phyloP scores from a whole-genome alignment of 345 rosid species.

The Theobroma cacao region DNA sequence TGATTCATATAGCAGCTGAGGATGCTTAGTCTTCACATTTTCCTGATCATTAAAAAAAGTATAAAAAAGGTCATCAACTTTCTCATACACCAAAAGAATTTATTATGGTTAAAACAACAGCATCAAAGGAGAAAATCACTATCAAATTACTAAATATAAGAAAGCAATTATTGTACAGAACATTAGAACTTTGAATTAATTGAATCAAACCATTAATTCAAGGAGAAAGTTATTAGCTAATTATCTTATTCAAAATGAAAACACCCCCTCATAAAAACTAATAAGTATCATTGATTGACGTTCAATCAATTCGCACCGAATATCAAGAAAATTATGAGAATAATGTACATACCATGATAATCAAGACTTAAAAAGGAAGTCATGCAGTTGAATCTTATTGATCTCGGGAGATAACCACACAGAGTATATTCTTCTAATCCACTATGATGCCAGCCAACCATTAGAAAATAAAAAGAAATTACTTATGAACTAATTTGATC shows the following conservation, averaged over 20 bases:
- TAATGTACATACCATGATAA: neutral
- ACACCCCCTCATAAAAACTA: neutral
- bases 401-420: neutral
- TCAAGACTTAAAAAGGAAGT: neutral
- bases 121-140: neutral
- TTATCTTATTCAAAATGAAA: neutral
- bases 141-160: neutral
- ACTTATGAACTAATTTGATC: neutral
- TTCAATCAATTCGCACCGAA: neutral
- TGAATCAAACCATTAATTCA: neutral
- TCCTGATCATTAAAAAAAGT: constrained; percentile 45
- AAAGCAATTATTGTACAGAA: neutral
- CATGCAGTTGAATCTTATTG: neutral
- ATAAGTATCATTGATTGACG: neutral
- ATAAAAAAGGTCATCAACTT: neutral
- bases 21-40: constrained; percentile 89
- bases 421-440: neutral
- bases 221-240: neutral
- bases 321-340: neutral
- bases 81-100: neutral
- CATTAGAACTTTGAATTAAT: neutral
- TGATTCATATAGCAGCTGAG: constrained; percentile 81
- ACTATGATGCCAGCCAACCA: neutral
- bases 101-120: neutral
- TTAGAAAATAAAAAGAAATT: neutral